These are phyloP conservation scores for maize (Zea mays) DNA, from an alignment of 176 grass and related monocot genomes.

Conservation along the genomic window DNA sequence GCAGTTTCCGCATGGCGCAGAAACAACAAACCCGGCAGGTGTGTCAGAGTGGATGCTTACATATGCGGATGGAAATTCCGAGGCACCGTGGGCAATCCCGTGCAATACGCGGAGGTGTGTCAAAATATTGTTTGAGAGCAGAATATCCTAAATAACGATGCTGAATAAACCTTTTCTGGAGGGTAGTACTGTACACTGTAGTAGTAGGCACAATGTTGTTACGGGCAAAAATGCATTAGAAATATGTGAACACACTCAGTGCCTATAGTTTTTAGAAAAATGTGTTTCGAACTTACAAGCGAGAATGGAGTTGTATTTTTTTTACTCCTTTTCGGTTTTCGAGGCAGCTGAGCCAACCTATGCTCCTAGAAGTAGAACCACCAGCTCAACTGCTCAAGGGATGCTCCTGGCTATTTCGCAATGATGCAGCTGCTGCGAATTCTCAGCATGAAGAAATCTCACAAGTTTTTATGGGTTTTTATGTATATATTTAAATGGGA, in stretches of 20 bases:
- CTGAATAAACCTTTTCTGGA: not conserved
- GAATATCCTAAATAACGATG: not conserved
- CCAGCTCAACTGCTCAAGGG: not conserved
- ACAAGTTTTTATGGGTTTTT: too few relatives aligned
- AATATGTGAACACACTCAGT: not conserved
- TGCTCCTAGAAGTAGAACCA: not conserved
- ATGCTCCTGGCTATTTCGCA: not conserved
- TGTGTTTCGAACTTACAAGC: not conserved
- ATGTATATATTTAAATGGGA: too few relatives aligned
- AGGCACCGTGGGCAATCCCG: slow-evolving; percentile 5
- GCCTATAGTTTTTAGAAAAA: not conserved
- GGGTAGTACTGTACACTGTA: not conserved
- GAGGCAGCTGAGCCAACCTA: not conserved
- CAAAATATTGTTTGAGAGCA: not conserved
- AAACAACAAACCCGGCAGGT: slow-evolving; percentile 4
- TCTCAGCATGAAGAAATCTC: not conserved
- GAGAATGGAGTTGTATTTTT: not conserved
- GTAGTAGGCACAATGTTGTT: not conserved
- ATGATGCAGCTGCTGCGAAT: not conserved
- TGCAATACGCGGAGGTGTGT: not conserved
- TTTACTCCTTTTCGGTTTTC: not conserved
- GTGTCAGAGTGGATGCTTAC: not conserved
- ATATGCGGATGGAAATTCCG: not conserved
- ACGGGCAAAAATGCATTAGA: not conserved
- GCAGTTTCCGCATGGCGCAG: not conserved